Base-by-base conservation (phyloP, 176 grass and related monocot genomes). In the Avena insularis region DNA sequence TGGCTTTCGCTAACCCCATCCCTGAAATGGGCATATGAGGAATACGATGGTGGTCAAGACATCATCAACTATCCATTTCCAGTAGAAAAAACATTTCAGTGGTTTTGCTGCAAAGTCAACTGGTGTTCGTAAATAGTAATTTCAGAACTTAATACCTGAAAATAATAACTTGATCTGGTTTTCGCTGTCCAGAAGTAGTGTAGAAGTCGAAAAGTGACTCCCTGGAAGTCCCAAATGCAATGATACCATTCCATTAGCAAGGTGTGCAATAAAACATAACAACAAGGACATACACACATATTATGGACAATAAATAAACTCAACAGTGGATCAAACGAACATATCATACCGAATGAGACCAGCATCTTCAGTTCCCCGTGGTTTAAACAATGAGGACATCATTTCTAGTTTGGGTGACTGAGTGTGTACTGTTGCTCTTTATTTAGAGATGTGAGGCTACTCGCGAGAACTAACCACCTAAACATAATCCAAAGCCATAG, bases 1-100 rank as follows among this genome's bases (percentile, higher is more conserved):
- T 98, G 96, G 3, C 93, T 95, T 75, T 98, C 93, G 35, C 93
- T 94, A 8, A 96, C 96, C 46, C 96, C 96, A 88, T 98, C 90
- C 87, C 96, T 98, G 55, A 59, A 69, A 86, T 6, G 15, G 90
- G 54, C 8, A 89, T 63, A 60, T 55, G 31, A 47, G 35, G 56
- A 57, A 15, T 11, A 51, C 27, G 1, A 82, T 65, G 53, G 53
- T 83, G 81, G 53, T 55, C 73, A 61, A 71, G 45, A 54, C 9
- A 79, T 75, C 31, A 59, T 79, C 27, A 55, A 35, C 69, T 65
- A 48, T 49, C 27, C 46, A 88, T 70, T 76, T 63, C 36, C 38
- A 87, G 19, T 14, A 85, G 1, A 81, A 35, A 62, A 9, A 75
- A 49, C 16, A 75, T 55, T 6, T 27, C 5, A 20, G 29, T 49